Evolutionary conservation across 108 stramenopile species (phyloP).

Genomic region (Skeletonema marinoi): DNA sequence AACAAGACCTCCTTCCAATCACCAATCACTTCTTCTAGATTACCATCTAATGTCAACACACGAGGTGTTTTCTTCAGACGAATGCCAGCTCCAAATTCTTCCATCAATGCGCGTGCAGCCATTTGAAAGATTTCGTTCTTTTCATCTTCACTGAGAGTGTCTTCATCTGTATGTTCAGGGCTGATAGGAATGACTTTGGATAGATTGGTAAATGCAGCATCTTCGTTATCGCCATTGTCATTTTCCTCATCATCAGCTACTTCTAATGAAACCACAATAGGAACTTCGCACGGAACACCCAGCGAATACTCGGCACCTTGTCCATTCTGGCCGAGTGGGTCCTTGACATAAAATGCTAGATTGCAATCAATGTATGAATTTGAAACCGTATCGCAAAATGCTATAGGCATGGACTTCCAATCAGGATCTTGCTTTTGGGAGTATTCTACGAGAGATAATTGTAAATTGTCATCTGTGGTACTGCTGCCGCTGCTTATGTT

Average conservation of each 20-base stretch:
- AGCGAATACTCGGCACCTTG: constrained; percentile 25
- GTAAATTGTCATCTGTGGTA: background rate
- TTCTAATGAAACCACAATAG: constrained; percentile 44
- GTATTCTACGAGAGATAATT: constrained; percentile 35
- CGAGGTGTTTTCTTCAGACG: constrained; percentile 43
- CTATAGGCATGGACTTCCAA: constrained; percentile 48
- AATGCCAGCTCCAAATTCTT: constrained; percentile 30
- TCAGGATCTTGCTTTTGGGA: constrained; percentile 51
- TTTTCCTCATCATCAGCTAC: constrained; percentile 7
- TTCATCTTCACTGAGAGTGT: constrained; percentile 19
- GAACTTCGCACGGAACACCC: constrained; percentile 42
- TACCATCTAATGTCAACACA: constrained; percentile 37
- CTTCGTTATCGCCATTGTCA: background rate
- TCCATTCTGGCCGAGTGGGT: constrained; percentile 3
- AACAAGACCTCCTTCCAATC: constrained; percentile 42
- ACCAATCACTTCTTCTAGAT: constrained; percentile 35
- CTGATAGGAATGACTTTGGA: constrained; percentile 37
- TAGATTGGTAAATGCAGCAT: constrained; percentile 17
- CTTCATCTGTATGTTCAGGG: constrained; percentile 20
- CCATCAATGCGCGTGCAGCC: constrained; percentile 36
- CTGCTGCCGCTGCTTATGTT: background rate
- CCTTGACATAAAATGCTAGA: constrained; percentile 44
- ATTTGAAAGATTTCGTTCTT: constrained; percentile 47
- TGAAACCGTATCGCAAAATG: constrained; percentile 36
- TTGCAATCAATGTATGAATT: constrained; percentile 50